Conservation (phyloP, 225 moss, liverwort and hornwort genomes). For the Ulota crispa region DNA sequence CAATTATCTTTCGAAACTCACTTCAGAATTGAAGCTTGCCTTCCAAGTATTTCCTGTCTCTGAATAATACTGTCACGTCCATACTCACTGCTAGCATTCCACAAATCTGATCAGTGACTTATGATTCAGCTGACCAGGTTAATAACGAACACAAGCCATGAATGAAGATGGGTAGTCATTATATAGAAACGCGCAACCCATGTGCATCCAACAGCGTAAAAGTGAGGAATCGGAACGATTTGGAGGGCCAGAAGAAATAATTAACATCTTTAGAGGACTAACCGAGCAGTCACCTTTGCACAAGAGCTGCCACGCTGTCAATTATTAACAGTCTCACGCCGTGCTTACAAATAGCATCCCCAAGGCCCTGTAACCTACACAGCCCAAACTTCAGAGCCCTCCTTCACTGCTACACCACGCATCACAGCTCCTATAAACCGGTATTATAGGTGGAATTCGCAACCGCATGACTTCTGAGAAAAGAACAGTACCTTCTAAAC, state of each 20-base stretch:
- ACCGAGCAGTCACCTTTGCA: conserved; percentile 41
- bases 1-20: conserved; percentile 26
- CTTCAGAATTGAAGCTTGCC: conserved; percentile 70
- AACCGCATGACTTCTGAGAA: conserved; percentile 7
- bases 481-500: not conserved
- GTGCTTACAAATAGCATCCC: conserved; percentile 53
- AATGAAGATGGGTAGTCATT: not conserved
- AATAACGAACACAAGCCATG: not conserved
- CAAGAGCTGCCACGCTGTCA: conserved; percentile 79
- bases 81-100: conserved; percentile 58
- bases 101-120: conserved; percentile 18
- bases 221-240: not conserved
- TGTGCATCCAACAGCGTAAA: not conserved
- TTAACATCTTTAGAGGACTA: not conserved
- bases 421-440: not conserved
- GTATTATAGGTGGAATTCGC: not conserved
- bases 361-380: conserved; percentile 64
- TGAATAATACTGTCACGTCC: conserved; percentile 60
- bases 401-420: not conserved
- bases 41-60: conserved; percentile 69
- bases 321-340: conserved; percentile 60
- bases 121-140: not conserved
- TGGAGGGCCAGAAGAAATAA: not conserved
- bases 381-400: conserved; percentile 19
- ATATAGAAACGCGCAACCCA: not conserved